These are phyloP conservation scores for Xylaria cubensis DNA, from an alignment of 495 filamentous ascomycete species.

Conservation along the genomic window DNA sequence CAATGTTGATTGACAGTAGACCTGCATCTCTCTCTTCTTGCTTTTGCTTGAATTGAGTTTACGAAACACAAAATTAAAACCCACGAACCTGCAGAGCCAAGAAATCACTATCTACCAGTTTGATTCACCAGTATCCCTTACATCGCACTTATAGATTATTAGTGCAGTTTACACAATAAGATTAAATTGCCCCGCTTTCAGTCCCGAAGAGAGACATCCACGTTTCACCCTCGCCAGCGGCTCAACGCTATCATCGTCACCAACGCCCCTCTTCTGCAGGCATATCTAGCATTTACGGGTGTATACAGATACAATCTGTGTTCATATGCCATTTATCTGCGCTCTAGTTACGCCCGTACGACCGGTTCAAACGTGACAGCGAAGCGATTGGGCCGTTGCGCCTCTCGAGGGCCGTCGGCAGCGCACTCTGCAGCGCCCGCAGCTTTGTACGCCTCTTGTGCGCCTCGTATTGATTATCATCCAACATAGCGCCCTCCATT, in stretches of 20 bases:
- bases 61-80: conserved; percentile 4
- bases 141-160: background rate
- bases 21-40: background rate
- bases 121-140: background rate
- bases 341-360: background rate
- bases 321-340: background rate
- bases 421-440: background rate
- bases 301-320: background rate
- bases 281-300: background rate
- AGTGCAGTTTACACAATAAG: background rate
- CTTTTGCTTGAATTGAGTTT: background rate
- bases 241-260: background rate
- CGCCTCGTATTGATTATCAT: conserved; percentile 19
- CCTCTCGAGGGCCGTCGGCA: background rate
- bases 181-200: background rate
- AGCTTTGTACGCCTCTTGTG: conserved; percentile 5
- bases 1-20: background rate
- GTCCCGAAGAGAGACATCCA: background rate
- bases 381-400: conserved; percentile 9
- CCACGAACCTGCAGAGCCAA: conserved; percentile 3
- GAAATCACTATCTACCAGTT: background rate
- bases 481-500: background rate
- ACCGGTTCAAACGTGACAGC: background rate
- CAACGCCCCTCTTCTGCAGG: conserved; percentile 1
- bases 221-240: background rate